phyloP scores from a whole-genome alignment of 108 stramenopile genomes.

The Aureococcus anophagefferens region DNA sequence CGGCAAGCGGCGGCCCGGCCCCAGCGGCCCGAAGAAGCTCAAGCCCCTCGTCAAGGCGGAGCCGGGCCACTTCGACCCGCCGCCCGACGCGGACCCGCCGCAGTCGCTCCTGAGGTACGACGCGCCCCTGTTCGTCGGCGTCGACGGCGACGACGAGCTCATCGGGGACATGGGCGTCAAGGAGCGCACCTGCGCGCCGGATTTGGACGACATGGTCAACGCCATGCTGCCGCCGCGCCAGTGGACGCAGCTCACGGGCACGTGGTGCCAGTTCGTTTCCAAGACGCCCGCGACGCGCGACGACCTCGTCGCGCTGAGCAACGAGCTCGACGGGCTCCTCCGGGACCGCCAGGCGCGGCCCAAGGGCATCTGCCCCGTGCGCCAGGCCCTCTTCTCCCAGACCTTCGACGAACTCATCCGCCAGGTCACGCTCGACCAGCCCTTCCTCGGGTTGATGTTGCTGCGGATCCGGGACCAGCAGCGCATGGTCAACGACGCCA shows the following conservation, averaged over 20 bases:
- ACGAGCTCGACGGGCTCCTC: conserved; percentile 44
- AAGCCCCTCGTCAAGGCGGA: too few species aligned
- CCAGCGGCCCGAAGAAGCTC: too few species aligned
- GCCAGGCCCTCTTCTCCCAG: too few species aligned
- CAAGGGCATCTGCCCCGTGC: conserved; percentile 51
- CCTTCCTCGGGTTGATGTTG: conserved; percentile 53
- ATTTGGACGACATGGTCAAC: conserved; percentile 54
- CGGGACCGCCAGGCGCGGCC: conserved; percentile 48
- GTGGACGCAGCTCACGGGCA: conserved; percentile 31
- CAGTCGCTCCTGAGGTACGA: conserved; percentile 30
- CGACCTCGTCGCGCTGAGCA: conserved; percentile 48
- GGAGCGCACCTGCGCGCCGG: background rate
- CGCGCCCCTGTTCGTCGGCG: conserved; percentile 34
- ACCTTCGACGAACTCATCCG: too few species aligned
- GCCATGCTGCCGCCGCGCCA: conserved; percentile 49
- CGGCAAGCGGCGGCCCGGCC: too few species aligned
- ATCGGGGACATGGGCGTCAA: background rate
- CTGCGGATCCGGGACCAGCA: conserved; percentile 49
- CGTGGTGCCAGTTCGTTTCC: conserved; percentile 52
- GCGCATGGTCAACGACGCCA: conserved; percentile 53
- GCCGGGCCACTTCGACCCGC: too few species aligned
- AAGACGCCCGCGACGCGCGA: conserved; percentile 53
- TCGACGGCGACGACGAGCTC: conserved; percentile 15
- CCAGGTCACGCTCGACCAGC: conserved; percentile 46
- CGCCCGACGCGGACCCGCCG: too few species aligned